Evolutionary conservation across 208 protist genomes (phyloP).

Genomic region (Crithidia acanthocephali): DNA sequence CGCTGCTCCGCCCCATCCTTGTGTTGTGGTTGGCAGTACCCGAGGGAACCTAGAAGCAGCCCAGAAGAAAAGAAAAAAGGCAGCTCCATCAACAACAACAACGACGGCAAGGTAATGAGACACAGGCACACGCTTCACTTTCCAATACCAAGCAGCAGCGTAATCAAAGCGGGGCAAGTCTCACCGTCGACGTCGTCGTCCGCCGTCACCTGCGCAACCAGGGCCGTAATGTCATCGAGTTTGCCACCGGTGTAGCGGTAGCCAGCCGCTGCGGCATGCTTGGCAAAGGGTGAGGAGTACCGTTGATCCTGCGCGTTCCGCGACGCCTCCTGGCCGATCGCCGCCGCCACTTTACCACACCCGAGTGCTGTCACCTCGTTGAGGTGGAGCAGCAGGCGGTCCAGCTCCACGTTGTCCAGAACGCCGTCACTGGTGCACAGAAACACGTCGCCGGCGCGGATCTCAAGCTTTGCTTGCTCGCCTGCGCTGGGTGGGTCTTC

Average conservation of each 20-base stretch:
- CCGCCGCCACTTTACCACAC: slow-evolving; percentile 66
- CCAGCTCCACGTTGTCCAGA: slow-evolving; percentile 80
- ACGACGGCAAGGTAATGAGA: no score
- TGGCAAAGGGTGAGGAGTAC: slow-evolving; percentile 83
- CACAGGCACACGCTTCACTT: no score
- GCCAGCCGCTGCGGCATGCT: slow-evolving; percentile 54
- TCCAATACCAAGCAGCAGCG: slow-evolving; percentile 43
- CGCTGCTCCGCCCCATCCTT: no score
- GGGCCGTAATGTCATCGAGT: slow-evolving; percentile 84
- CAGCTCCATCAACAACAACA: no score
- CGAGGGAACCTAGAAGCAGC: no score
- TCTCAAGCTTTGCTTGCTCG: slow-evolving; percentile 59
- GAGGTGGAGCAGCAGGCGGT: slow-evolving; percentile 62
- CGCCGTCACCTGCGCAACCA: slow-evolving; percentile 75
- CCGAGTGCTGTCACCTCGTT: slow-evolving; percentile 39
- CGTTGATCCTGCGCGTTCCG: slow-evolving; percentile 55
- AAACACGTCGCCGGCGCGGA: slow-evolving; percentile 74
- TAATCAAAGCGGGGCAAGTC: slow-evolving; percentile 58
- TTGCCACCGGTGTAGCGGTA: slow-evolving; percentile 83
- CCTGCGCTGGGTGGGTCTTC: slow-evolving; percentile 71
- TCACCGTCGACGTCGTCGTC: slow-evolving; percentile 30
- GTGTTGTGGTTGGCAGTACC: no score
- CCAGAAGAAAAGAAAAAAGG: not conserved
- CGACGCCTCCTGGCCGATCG: slow-evolving; percentile 59
- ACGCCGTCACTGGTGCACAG: slow-evolving; percentile 85